Evolutionary conservation across 1,139 yeast species (phyloP).

Genomic region (Sugiyamaella pinicola): DNA sequence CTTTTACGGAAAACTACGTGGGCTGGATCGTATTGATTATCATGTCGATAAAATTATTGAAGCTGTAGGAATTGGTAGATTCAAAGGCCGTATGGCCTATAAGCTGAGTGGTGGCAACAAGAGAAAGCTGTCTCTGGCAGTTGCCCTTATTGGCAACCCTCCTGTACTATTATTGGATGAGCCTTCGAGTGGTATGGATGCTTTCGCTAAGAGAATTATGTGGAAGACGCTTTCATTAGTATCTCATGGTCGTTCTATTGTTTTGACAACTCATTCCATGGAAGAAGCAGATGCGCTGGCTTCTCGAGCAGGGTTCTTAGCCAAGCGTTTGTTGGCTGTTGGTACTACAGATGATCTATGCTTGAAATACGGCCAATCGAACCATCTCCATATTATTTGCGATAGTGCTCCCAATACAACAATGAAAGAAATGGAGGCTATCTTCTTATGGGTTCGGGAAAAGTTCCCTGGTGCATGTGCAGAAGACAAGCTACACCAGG

Average conservation of each 20-base stretch:
- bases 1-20: conserved; percentile 42
- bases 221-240: conserved; percentile 43
- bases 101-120: conserved; percentile 95
- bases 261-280: conserved; percentile 46
- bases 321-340: conserved; percentile 40
- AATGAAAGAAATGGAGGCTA: conserved; percentile 32
- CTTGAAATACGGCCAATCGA: conserved; percentile 36
- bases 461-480: conserved; percentile 33
- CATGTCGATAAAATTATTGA: conserved; percentile 67
- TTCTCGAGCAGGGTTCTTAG: conserved; percentile 43
- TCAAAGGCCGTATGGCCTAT: conserved; percentile 40
- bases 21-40: conserved; percentile 75
- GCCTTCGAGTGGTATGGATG: conserved; percentile 89
- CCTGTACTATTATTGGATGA: conserved; percentile 89
- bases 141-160: conserved; percentile 95
- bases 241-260: conserved; percentile 40
- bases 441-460: conserved; percentile 31
- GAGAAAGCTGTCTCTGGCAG: conserved; percentile 94
- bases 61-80: conserved; percentile 43
- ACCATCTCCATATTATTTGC: conserved; percentile 40
- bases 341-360: conserved; percentile 40
- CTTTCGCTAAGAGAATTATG: conserved; percentile 53
- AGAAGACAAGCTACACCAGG: conserved; percentile 41
- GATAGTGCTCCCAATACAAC: conserved; percentile 36
- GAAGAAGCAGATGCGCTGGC: conserved; percentile 47